Percentiles rank a stretch among this genome's conserved stretches.
Conservation (phyloP, 2,329 filamentous ascomycete genomes). For the Aspergillus oerlinghausenensis region DNA sequence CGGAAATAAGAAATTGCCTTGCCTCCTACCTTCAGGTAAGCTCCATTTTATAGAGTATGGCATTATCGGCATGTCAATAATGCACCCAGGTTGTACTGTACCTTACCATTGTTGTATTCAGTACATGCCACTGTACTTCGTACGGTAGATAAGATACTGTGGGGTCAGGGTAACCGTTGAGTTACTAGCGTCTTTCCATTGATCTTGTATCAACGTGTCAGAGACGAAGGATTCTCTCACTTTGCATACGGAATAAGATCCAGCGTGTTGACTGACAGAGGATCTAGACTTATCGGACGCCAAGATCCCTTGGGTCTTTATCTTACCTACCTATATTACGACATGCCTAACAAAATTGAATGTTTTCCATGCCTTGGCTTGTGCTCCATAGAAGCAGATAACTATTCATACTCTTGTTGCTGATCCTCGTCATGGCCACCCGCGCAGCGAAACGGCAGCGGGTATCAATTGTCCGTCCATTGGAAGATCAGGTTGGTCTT, state of each 20-base stretch:
- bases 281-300: background rate
- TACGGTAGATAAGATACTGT: no score
- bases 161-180: background rate
- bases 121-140: no score
- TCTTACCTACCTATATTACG: background rate
- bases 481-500: conserved; percentile 11
- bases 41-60: no score
- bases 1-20: background rate
- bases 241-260: no score
- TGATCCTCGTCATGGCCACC: conserved; percentile 28
- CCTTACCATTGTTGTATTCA: no score
- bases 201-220: background rate
- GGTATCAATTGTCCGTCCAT: conserved; percentile 25
- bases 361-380: background rate
- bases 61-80: no score
- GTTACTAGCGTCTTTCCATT: background rate
- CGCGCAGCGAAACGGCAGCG: conserved; percentile 36
- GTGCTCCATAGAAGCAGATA: background rate
- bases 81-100: no score
- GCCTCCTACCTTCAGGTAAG: no score
- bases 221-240: background rate
- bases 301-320: background rate
- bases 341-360: background rate
- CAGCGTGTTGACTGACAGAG: background rate
- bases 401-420: background rate